phyloP scores from a whole-genome alignment of 768 basidiomycete species.

The Pleurotus cornucopiae region DNA sequence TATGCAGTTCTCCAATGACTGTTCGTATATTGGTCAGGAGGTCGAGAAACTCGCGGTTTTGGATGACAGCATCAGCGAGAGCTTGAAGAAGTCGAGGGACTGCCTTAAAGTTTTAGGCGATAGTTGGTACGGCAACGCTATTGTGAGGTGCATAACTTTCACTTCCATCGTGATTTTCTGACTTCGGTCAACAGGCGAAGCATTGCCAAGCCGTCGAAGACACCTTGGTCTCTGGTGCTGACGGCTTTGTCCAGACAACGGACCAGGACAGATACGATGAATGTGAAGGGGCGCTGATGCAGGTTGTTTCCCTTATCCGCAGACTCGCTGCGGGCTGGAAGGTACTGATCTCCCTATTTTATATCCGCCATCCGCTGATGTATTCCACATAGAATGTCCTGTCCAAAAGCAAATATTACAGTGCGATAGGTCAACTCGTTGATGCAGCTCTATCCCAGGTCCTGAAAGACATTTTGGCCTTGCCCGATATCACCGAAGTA shows the following conservation, averaged over 20 bases:
- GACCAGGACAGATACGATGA: slow-evolving; percentile 75
- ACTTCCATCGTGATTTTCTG: slow-evolving; percentile 5
- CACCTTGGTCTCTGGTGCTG: slow-evolving; percentile 46
- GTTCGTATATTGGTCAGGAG: slow-evolving; percentile 58
- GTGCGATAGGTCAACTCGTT: slow-evolving; percentile 64
- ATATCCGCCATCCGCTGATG: neutral
- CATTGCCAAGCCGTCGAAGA: slow-evolving; percentile 41
- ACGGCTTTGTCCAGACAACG: slow-evolving; percentile 65
- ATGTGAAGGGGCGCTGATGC: slow-evolving; percentile 65
- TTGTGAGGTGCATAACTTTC: slow-evolving; percentile 43
- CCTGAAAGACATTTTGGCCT: slow-evolving; percentile 65
- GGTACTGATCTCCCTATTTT: slow-evolving; percentile 36
- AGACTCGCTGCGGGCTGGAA: slow-evolving; percentile 64
- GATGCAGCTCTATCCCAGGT: slow-evolving; percentile 66
- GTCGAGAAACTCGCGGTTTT: slow-evolving; percentile 36
- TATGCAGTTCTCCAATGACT: slow-evolving; percentile 84
- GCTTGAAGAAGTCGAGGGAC: slow-evolving; percentile 45
- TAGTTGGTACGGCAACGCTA: slow-evolving; percentile 65
- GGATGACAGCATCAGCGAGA: slow-evolving; percentile 33
- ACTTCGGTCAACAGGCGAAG: slow-evolving; percentile 33
- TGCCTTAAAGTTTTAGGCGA: slow-evolving; percentile 55
- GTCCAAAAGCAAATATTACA: slow-evolving; percentile 67
- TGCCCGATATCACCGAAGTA: slow-evolving; percentile 83
- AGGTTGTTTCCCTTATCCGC: slow-evolving; percentile 61
- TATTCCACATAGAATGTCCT: slow-evolving; percentile 49